A percentile compares a stretch with the other conserved stretches of the same genome.
Evolutionary conservation across 2,329 filamentous ascomycete genomes (phyloP).

Genomic region (Tothia fuscella): DNA sequence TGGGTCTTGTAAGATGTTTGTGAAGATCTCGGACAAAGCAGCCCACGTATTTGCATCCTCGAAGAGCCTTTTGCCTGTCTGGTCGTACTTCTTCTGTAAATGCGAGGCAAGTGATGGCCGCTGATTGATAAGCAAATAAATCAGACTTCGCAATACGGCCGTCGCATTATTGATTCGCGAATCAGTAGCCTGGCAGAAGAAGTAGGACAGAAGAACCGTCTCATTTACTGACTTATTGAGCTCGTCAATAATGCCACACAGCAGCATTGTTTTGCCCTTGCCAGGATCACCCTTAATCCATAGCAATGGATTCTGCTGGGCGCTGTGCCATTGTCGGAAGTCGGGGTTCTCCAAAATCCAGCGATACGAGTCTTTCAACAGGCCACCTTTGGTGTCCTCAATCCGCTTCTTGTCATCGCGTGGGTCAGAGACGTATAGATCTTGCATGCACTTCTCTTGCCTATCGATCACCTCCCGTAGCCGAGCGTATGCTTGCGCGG

Average conservation of each 20-base stretch:
- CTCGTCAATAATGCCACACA: slow-evolving; percentile 16
- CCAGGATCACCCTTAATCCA: slow-evolving; percentile 22
- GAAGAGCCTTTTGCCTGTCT: slow-evolving; percentile 26
- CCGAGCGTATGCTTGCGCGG: background rate
- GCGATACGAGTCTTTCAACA: slow-evolving; percentile 13
- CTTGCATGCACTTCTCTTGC: slow-evolving; percentile 11
- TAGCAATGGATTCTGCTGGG: slow-evolving; percentile 19
- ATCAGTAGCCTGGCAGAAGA: slow-evolving; percentile 35
- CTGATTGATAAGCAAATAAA: slow-evolving; percentile 21
- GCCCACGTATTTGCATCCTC: slow-evolving; percentile 27
- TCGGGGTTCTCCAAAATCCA: slow-evolving; percentile 17
- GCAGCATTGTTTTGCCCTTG: slow-evolving; percentile 26
- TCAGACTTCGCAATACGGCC: slow-evolving; percentile 2
- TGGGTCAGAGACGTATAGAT: slow-evolving; percentile 10
- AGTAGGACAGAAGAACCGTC: slow-evolving; percentile 19
- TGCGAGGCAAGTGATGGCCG: slow-evolving; percentile 24
- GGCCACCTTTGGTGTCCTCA: slow-evolving; percentile 12
- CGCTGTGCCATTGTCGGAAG: slow-evolving; percentile 18
- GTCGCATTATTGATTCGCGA: slow-evolving; percentile 22
- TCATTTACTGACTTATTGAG: slow-evolving; percentile 16
- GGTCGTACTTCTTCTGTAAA: slow-evolving; percentile 24
- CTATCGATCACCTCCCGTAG: slow-evolving; percentile 3
- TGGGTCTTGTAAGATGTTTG: slow-evolving; percentile 27
- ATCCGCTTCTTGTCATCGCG: slow-evolving; percentile 14
- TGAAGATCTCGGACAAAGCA: slow-evolving; percentile 28